Base-by-base conservation (phyloP, 2,329 filamentous ascomycete species). In the Thyridium curvatum region DNA sequence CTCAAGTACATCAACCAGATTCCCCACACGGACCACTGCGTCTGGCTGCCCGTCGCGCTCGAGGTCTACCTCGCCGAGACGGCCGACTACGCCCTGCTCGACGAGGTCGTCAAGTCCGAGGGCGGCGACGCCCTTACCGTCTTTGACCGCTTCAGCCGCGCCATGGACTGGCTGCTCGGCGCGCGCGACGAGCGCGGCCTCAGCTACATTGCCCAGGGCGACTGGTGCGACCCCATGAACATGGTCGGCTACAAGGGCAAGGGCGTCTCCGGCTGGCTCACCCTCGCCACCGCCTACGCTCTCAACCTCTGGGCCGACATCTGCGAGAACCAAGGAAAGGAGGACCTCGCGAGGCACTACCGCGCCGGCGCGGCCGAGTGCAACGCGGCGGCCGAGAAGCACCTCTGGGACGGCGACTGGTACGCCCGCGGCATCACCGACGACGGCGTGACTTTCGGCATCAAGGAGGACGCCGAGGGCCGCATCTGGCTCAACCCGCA, bases 181-280 rank as follows among this genome's bases (percentile, higher is more conserved):
- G 61, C 69, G 3, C 69, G 72, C 37, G 74, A 78, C 44, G 52
- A 64, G 16, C 68, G 72, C 4, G 73, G 73, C 0, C 61, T 78
- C 7, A 74, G 69, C 51, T 77, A 69, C 56, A 76, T 77, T 45
- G 71, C 71, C 1, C 72, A 77, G 52, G 74, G 74, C 29, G 74
- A 78, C 51, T 78, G 73, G 73, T 78, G 74, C 46, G 74, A 77
- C 43, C 74, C 73, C 4, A 74, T 77, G 68, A 78, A 78, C 54
- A 78, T 78, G 74, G 74, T 75, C n/a, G 72, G 72, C 4, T 72
- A 71, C 50, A 75, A 74, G 51, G 73, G 73, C 30, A 64, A 66
- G 38, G 74, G 74, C 17, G 73, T 78, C 2, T 77, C 73, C 0
- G 74, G 72, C 15, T 78, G 74, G 74, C 63, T 77, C 28, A 77